Evolutionary conservation across 306 rosid genomes (phyloP).

Genomic region (Citrullus colocynthis): DNA sequence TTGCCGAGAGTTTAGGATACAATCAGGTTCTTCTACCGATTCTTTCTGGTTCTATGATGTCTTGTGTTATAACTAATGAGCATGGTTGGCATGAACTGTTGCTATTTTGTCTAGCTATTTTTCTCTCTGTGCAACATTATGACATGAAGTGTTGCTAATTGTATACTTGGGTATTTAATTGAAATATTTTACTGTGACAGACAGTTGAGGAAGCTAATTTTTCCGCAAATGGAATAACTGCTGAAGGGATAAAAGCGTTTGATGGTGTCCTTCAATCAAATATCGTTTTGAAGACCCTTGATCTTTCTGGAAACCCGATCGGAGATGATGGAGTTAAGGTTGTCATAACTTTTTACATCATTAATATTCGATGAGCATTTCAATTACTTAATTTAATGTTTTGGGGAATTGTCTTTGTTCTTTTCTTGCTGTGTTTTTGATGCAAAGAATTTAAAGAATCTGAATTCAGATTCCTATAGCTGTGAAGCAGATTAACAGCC

Average conservation of each 20-base stretch:
- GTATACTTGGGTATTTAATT: neutral
- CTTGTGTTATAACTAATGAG: neutral
- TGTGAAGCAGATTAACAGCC: neutral
- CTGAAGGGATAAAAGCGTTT: slow-evolving; percentile 77
- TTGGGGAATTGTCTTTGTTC: neutral
- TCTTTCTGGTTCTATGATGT: slow-evolving; percentile 8
- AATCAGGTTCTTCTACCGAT: slow-evolving; percentile 47
- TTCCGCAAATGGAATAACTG: slow-evolving; percentile 97
- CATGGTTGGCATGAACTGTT: neutral
- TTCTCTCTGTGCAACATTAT: slow-evolving; percentile 2
- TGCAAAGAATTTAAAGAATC: neutral
- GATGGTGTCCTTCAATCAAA: slow-evolving; percentile 95
- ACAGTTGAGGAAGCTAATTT: slow-evolving; percentile 84
- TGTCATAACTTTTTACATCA: slow-evolving; percentile 10
- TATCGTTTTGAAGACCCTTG: slow-evolving; percentile 62
- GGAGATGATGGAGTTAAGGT: slow-evolving; percentile 98
- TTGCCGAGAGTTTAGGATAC: slow-evolving; percentile 78
- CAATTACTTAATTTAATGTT: neutral
- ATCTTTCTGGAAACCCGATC: slow-evolving; percentile 90
- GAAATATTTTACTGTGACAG: slow-evolving; percentile 26
- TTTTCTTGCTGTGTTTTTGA: neutral
- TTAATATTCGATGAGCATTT: neutral
- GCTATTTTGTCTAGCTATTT: neutral
- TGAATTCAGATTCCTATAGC: neutral
- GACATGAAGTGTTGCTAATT: neutral